Conservation (phyloP, 768 basidiomycete genomes). For the Lactarius pseudohatsudake region DNA sequence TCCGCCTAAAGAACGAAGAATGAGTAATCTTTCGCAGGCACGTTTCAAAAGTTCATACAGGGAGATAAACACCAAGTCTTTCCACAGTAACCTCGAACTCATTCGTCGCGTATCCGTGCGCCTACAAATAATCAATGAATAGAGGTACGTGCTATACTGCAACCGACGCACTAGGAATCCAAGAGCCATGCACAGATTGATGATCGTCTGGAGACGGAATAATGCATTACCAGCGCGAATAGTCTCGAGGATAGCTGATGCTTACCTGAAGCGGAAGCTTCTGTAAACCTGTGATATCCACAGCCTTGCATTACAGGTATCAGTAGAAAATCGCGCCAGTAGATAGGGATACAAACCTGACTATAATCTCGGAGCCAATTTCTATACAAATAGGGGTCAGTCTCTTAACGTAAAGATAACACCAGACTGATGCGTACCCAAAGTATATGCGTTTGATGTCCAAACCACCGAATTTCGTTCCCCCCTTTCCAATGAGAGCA, state of each 20-base stretch:
- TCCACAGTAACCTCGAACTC: slow-evolving; percentile 87
- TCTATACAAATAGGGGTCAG: slow-evolving; percentile 37
- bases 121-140: slow-evolving; percentile 40
- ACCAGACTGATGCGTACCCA: slow-evolving; percentile 47
- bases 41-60: slow-evolving; percentile 44
- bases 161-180: slow-evolving; percentile 70
- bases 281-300: slow-evolving; percentile 79
- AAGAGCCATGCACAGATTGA: slow-evolving; percentile 86
- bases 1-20: slow-evolving; percentile 50
- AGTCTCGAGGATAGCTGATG: not conserved
- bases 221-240: not conserved
- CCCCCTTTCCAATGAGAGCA: slow-evolving; percentile 52
- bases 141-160: not conserved
- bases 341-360: slow-evolving; percentile 43
- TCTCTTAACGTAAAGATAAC: not conserved
- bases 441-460: slow-evolving; percentile 86
- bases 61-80: slow-evolving; percentile 81
- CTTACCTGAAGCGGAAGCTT: slow-evolving; percentile 66
- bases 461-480: slow-evolving; percentile 69
- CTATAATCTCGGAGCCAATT: slow-evolving; percentile 92
- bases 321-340: not conserved
- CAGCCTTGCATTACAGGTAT: slow-evolving; percentile 48
- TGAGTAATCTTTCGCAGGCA: not conserved
- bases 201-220: slow-evolving; percentile 70
- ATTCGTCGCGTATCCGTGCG: slow-evolving; percentile 75